phyloP scores from a whole-genome alignment of 352 stramenopile species.

The Phytopythium mirpurense region DNA sequence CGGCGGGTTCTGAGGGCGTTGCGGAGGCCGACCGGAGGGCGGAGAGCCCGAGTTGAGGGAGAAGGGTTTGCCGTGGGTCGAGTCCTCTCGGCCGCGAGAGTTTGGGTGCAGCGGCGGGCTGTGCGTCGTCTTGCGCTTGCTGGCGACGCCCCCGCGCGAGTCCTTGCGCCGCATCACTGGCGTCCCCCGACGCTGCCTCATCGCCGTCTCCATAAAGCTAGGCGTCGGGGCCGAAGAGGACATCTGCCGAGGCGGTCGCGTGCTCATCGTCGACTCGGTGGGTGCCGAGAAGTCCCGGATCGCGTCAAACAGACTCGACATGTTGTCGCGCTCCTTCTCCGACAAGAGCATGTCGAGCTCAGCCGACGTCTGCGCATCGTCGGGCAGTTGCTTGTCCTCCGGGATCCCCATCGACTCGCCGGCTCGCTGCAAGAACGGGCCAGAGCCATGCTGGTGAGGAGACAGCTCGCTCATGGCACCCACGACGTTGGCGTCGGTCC shows the following conservation, averaged over 20 bases:
- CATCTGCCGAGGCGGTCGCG: neutral
- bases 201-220: conserved; percentile 10
- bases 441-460: neutral
- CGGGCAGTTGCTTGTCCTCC: conserved; percentile 5
- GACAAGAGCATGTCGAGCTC: conserved; percentile 57
- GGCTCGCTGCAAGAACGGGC: neutral
- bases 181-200: neutral
- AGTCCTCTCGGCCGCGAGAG: conserved; percentile 1
- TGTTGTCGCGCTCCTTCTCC: conserved; percentile 56
- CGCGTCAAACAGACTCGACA: conserved; percentile 56
- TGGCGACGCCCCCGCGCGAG: neutral
- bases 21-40: conserved; percentile 7
- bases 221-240: neutral
- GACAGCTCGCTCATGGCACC: conserved; percentile 5
- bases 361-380: conserved; percentile 8
- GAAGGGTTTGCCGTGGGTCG: conserved; percentile 10
- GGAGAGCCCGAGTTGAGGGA: conserved; percentile 26
- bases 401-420: neutral
- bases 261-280: neutral
- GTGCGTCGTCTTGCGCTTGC: conserved; percentile 13
- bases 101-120: conserved; percentile 17
- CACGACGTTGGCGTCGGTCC: neutral
- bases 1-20: conserved; percentile 17
- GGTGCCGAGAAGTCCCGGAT: conserved; percentile 50
- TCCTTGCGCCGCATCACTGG: conserved; percentile 7